phyloP scores from a whole-genome alignment of 352 stramenopile genomes.

The Globisporangium carolinianum region DNA sequence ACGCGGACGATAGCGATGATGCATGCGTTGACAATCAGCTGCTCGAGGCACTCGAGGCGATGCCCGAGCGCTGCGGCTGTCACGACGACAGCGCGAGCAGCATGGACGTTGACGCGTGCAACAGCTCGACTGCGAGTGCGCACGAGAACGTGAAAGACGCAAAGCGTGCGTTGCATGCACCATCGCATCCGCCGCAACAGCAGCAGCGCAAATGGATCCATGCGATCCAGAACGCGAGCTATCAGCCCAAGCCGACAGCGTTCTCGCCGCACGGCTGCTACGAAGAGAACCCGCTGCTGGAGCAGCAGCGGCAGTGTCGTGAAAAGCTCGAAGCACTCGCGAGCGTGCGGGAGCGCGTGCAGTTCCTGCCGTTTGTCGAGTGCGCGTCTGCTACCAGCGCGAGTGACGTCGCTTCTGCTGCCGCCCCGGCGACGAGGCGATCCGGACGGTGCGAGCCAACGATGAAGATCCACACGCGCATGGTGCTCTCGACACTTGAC shows the following conservation, averaged over 20 bases:
- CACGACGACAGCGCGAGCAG: not conserved
- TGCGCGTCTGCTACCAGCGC: not conserved
- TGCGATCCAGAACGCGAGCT: conserved; percentile 50
- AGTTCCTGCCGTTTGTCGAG: conserved; percentile 23
- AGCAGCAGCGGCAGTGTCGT: conserved; percentile 42
- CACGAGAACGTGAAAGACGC: too few relatives aligned
- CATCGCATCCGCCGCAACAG: not conserved
- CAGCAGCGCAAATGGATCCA: conserved; percentile 22
- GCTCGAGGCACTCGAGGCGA: not conserved
- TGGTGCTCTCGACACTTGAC: conserved; percentile 44
- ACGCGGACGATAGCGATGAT: conserved; percentile 5
- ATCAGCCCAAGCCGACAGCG: conserved; percentile 55
- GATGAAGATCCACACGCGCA: conserved; percentile 52
- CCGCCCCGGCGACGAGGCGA: not conserved
- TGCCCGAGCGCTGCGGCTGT: not conserved
- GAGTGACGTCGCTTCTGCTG: not conserved
- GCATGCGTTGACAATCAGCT: not conserved
- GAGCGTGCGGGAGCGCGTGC: conserved; percentile 35
- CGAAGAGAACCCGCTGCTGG: conserved; percentile 54
- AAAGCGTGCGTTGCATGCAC: not conserved
- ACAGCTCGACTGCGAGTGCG: not conserved
- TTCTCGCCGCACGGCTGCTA: conserved; percentile 43
- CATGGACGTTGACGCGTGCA: not conserved
- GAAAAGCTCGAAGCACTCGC: conserved; percentile 57
- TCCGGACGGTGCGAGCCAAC: not conserved